phyloP scores from a whole-genome alignment of 1,284 basidiomycete genomes.

The Sporisorium scitamineum region DNA sequence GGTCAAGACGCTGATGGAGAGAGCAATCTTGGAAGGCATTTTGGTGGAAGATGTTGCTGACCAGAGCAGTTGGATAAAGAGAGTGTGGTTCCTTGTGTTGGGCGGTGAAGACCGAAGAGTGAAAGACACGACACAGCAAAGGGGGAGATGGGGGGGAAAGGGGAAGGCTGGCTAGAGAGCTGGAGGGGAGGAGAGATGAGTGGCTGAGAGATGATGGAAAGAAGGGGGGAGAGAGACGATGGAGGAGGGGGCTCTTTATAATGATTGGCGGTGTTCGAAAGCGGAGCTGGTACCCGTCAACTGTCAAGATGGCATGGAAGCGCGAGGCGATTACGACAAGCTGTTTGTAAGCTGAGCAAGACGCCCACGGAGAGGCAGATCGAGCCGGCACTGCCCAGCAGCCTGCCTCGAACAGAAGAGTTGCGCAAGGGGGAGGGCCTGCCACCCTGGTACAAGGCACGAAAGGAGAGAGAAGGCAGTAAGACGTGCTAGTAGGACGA shows the following conservation, averaged over 20 bases:
- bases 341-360: not conserved
- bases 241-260: slow-evolving; percentile 34
- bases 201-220: slow-evolving; percentile 34
- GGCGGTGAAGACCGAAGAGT: slow-evolving; percentile 37
- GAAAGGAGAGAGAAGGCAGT: not conserved
- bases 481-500: not conserved
- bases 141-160: slow-evolving; percentile 7
- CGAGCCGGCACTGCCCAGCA: not conserved
- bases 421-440: not conserved
- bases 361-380: not conserved
- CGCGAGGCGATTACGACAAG: not conserved
- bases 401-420: not conserved
- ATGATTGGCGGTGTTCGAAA: slow-evolving; percentile 19
- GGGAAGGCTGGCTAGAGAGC: slow-evolving; percentile 41
- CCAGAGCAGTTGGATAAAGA: slow-evolving; percentile 15
- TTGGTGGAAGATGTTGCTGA: slow-evolving; percentile 7
- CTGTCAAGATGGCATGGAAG: slow-evolving; percentile 18
- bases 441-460: slow-evolving; percentile 5
- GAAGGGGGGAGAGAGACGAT: slow-evolving; percentile 24
- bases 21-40: slow-evolving; percentile 53
- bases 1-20: slow-evolving; percentile 39
- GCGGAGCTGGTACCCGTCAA: slow-evolving; percentile 19
- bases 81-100: slow-evolving; percentile 11
- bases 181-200: slow-evolving; percentile 15
- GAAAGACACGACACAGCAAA: slow-evolving; percentile 14